Conservation (phyloP, 768 basidiomycete genomes). For the Gloeostereum incarnatum region DNA sequence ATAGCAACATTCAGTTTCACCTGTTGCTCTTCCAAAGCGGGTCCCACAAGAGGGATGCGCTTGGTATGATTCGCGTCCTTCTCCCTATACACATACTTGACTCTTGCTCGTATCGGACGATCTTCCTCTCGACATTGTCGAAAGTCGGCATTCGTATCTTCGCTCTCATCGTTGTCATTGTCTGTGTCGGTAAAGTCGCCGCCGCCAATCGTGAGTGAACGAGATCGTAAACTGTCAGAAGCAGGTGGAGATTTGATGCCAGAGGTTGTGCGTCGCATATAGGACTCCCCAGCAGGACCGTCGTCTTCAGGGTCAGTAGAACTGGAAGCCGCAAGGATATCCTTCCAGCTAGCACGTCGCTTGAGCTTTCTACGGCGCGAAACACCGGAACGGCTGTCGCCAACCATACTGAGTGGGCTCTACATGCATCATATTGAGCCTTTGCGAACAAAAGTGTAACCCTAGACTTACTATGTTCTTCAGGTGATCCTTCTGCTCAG, state of each 20-base stretch:
- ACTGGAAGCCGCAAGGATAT: slow-evolving; percentile 40
- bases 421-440: slow-evolving; percentile 12
- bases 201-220: slow-evolving; percentile 27
- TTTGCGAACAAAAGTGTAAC: not conserved
- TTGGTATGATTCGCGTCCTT: slow-evolving; percentile 9
- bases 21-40: slow-evolving; percentile 40
- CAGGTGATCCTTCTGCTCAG: slow-evolving; percentile 81
- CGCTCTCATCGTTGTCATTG: slow-evolving; percentile 34
- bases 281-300: slow-evolving; percentile 6
- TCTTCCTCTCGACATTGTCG: slow-evolving; percentile 54
- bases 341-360: slow-evolving; percentile 51
- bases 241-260: slow-evolving; percentile 18
- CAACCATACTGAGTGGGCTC: slow-evolving; percentile 88
- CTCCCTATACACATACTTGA: slow-evolving; percentile 47
- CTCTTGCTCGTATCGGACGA: slow-evolving; percentile 65
- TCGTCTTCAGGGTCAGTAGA: slow-evolving; percentile 30
- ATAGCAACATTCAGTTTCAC: slow-evolving; percentile 41
- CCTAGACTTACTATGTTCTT: slow-evolving; percentile 51
- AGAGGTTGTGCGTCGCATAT: slow-evolving; percentile 14
- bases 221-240: not conserved
- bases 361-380: slow-evolving; percentile 37
- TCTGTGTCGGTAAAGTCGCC: slow-evolving; percentile 47
- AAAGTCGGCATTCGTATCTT: too few species aligned
- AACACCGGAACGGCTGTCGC: slow-evolving; percentile 41
- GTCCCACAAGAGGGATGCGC: slow-evolving; percentile 21